Evolutionary conservation across 1,284 basidiomycete species (phyloP), one percentile per base, ranked within the genome.

Genomic region (Amylostereum chailletii): DNA sequence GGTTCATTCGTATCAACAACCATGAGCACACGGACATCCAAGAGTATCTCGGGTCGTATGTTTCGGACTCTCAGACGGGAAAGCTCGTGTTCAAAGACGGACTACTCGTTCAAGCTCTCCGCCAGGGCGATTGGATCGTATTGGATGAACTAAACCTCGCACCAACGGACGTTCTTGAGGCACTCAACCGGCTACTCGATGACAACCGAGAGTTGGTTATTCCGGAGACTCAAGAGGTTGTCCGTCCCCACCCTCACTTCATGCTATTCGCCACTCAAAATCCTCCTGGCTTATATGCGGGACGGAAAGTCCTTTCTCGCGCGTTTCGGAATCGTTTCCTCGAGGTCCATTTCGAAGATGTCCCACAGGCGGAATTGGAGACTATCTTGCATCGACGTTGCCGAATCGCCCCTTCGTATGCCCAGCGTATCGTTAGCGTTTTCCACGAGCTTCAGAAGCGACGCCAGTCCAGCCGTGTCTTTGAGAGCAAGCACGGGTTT

Each of bases 1-100:
- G 81, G 32, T 99, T 99, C 64, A 86, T 99, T 31, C 90, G 96
- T 36, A 98, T 99, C 77, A 99, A 99, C 71, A 99, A 99, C 61
- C 96, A 99, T 70, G 96, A 99, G 60, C 96, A 99, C 63, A 99
- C 96, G 3, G 96, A 99, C 65, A 94, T 95, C 46, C 96, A 99
- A 62, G 96, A 99, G 64, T 99, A 99, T 62, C 77, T 99, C 46
- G 96, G 96, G 4, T 94, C 94, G 0, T 99, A 99, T 61, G 83
- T 95, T 10, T 94, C 95, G 1, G 94, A 99, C 65, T 82, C 94
- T 4, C 66, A 80, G 29, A 92, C 92, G 0, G 96, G 96, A 27
- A 95, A 94, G 65, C 78, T 99, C 11, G 83, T 90, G 9, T 99
- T 96, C 70, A 88, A 89, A 58, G 96, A 99, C 63, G 96, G 96